phyloP scores from a whole-genome alignment of 2,329 filamentous ascomycete genomes.

The Fusarium zealandicum region DNA sequence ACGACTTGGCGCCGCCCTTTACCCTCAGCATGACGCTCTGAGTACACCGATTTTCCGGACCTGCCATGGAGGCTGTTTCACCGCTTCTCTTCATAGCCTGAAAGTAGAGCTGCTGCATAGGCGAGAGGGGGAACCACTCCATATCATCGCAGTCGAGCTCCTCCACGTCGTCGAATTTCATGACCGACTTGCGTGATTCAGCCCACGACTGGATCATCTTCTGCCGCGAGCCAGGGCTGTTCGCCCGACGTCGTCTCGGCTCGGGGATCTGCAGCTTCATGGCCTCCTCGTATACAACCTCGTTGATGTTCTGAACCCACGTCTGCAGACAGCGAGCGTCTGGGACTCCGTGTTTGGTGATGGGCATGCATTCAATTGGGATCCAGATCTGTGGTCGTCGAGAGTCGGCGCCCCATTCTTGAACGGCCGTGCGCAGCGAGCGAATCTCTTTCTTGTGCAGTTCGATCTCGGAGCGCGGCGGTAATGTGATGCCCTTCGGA shows the following conservation, averaged over 20 bases:
- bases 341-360: slow-evolving; percentile 49
- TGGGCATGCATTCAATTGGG: slow-evolving; percentile 55
- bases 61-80: slow-evolving; percentile 40
- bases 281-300: slow-evolving; percentile 55
- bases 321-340: slow-evolving; percentile 57
- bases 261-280: slow-evolving; percentile 53
- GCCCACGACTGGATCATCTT: slow-evolving; percentile 20
- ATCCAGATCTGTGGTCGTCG: slow-evolving; percentile 58
- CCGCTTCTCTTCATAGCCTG: slow-evolving; percentile 53
- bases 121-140: slow-evolving; percentile 55
- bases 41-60: slow-evolving; percentile 57
- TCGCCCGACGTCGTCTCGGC: slow-evolving; percentile 39
- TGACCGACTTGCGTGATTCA: slow-evolving; percentile 31
- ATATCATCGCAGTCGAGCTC: slow-evolving; percentile 39
- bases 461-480: slow-evolving; percentile 47
- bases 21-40: slow-evolving; percentile 58
- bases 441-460: slow-evolving; percentile 53
- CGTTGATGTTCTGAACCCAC: slow-evolving; percentile 62
- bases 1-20: slow-evolving; percentile 49
- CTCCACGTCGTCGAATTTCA: slow-evolving; percentile 42
- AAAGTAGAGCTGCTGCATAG: slow-evolving; percentile 63
- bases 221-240: slow-evolving; percentile 1
- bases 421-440: slow-evolving; percentile 51
- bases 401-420: slow-evolving; percentile 44
- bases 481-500: slow-evolving; percentile 46